Percentiles rank a stretch among this genome's conserved stretches.
Conservation (phyloP, 163 green algal genomes). For the Scenedesmus sp. region DNA sequence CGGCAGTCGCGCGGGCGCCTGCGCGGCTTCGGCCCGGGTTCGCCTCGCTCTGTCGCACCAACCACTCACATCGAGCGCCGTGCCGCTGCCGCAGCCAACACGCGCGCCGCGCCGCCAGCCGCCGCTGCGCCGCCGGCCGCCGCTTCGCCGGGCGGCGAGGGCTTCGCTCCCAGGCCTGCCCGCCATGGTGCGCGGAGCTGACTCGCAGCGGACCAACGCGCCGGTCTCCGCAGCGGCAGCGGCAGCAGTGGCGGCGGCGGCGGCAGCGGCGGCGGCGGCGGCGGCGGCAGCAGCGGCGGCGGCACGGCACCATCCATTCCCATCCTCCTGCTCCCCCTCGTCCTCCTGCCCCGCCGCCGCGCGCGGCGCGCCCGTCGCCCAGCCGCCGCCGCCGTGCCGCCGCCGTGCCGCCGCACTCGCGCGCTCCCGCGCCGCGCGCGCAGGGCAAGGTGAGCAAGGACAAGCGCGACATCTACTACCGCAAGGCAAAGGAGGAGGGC, state of each 20-base stretch:
- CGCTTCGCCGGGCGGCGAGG: neutral
- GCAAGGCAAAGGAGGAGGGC: conserved; percentile 97
- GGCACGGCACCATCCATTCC: neutral
- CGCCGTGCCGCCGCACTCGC: too few relatives aligned
- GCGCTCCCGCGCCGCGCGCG: too few relatives aligned
- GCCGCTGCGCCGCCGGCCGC: conserved; percentile 1
- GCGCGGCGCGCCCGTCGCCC: too few relatives aligned
- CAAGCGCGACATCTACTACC: conserved; percentile 98
- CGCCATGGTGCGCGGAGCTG: neutral
- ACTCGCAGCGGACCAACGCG: neutral
- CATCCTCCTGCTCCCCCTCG: neutral
- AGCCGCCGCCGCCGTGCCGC: too few relatives aligned
- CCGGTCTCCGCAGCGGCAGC: too few relatives aligned
- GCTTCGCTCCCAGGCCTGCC: neutral
- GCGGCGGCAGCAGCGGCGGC: conserved; percentile 14
- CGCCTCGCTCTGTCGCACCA: too few relatives aligned
- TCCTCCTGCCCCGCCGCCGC: neutral
- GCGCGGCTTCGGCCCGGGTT: too few relatives aligned
- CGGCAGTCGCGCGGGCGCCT: too few relatives aligned
- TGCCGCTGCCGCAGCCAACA: too few relatives aligned
- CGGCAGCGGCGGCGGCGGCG: conserved; percentile 7
- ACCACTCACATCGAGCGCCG: too few relatives aligned
- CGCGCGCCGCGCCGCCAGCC: too few relatives aligned
- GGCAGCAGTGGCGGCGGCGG: neutral
- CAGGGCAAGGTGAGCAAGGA: conserved; percentile 77